These are phyloP conservation scores for Theileria parva DNA, from an alignment of 169 alveolate species.

Conservation along the genomic window DNA sequence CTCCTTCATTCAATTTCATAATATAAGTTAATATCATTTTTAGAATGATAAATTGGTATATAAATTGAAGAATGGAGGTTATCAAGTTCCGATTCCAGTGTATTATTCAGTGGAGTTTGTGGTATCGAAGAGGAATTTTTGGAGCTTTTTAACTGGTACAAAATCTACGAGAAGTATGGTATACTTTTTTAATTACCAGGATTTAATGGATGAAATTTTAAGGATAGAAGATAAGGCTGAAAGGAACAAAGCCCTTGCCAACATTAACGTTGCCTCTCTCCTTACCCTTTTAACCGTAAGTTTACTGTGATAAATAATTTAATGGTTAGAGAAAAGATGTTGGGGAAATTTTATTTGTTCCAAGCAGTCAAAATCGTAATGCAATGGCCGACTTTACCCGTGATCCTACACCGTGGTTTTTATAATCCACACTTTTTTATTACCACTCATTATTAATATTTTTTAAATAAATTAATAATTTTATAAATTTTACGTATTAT, in stretches of 20 bases:
- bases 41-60: neutral
- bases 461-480: neutral
- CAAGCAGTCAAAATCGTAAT: neutral
- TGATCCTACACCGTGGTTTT: slow-evolving; percentile 5
- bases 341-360: neutral
- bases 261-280: slow-evolving; percentile 35
- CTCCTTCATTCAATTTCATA: neutral
- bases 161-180: neutral
- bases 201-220: slow-evolving; percentile 12
- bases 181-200: slow-evolving; percentile 43
- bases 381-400: neutral
- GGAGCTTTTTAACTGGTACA: neutral
- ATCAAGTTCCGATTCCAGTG: slow-evolving; percentile 13
- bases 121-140: neutral
- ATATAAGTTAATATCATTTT: neutral
- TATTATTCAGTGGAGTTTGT: neutral
- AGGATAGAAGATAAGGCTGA: slow-evolving; percentile 12
- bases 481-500: neutral
- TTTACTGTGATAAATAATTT: neutral
- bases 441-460: neutral
- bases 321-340: neutral
- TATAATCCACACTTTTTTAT: neutral
- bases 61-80: neutral
- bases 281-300: slow-evolving; percentile 34
- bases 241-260: slow-evolving; percentile 18